phyloP scores from a whole-genome alignment of 192 early-diverging fungal genomes.

The Coemansia sp. region DNA sequence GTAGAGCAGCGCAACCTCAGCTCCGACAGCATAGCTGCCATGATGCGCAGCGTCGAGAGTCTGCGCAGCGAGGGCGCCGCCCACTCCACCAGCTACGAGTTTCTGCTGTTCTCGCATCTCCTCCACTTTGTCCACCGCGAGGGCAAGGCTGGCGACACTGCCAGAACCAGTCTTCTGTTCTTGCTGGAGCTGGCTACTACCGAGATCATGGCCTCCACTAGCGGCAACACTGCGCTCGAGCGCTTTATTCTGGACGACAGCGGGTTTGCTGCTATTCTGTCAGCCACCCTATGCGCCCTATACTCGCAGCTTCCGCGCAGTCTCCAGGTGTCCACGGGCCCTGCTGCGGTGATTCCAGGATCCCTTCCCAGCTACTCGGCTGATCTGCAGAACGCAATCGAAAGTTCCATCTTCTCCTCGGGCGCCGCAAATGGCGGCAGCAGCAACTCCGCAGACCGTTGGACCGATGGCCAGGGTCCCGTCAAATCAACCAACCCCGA shows the following conservation, averaged over 20 bases:
- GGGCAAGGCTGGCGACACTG: conserved; percentile 81
- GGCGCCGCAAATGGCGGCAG: conserved; percentile 68
- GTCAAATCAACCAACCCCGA: conserved; percentile 61
- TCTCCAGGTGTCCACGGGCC: conserved; percentile 57
- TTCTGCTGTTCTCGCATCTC: conserved; percentile 86
- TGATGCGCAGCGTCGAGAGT: conserved; percentile 57
- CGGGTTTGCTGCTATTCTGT: conserved; percentile 81
- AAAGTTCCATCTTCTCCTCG: conserved; percentile 62
- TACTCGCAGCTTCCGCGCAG: conserved; percentile 88
- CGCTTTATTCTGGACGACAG: conserved; percentile 76
- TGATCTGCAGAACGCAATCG: conserved; percentile 48
- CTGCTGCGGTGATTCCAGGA: conserved; percentile 44
- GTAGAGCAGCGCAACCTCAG: conserved; percentile 45
- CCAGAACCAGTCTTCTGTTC: conserved; percentile 81
- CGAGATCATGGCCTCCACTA: conserved; percentile 54
- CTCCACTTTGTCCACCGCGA: conserved; percentile 88
- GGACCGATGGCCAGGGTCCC: conserved; percentile 68
- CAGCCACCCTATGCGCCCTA: conserved; percentile 82
- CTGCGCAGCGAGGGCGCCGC: conserved; percentile 24
- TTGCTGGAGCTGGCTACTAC: conserved; percentile 77
- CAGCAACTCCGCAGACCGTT: conserved; percentile 59
- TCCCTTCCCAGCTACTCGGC: conserved; percentile 54
- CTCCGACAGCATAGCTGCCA: conserved; percentile 35
- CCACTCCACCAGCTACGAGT: conserved; percentile 62
- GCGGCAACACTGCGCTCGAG: conserved; percentile 64